Conservation (phyloP, 768 basidiomycete species). For the Kwoniella dejecticola region DNA sequence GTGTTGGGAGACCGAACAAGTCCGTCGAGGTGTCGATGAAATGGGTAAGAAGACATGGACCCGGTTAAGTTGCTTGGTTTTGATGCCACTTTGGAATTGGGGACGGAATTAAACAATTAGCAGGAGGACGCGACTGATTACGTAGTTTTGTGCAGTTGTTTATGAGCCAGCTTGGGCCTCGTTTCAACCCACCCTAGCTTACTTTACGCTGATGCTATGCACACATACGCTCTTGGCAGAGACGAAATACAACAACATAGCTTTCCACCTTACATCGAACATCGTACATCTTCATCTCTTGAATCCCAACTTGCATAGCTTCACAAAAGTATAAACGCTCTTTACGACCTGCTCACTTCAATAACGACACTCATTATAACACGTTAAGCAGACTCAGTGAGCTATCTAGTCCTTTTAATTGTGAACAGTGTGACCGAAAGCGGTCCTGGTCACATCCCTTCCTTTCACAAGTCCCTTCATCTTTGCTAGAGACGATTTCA, state of each 20-base stretch:
- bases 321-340: too few species aligned
- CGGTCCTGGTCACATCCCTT: not conserved
- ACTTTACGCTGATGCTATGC: not conserved
- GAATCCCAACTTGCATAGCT: too few species aligned
- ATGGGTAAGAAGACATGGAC: not conserved
- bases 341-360: not conserved
- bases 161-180: constrained; percentile 4
- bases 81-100: too few species aligned
- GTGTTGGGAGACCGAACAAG: not conserved
- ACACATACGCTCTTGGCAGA: too few species aligned
- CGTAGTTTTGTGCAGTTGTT: not conserved
- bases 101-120: too few species aligned
- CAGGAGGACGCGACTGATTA: constrained; percentile 5
- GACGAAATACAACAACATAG: too few species aligned
- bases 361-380: too few species aligned
- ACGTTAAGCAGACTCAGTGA: too few species aligned
- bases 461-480: constrained; percentile 3
- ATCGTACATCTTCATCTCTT: too few species aligned
- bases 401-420: not conserved
- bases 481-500: too few species aligned
- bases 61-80: not conserved
- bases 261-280: too few species aligned
- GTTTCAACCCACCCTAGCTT: not conserved
- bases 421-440: too few species aligned
- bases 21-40: not conserved